Percentiles rank a stretch among this genome's conserved stretches.
Conservation (phyloP, 805 yeast species). For the Cyberlindnera euphorbiiphila region DNA sequence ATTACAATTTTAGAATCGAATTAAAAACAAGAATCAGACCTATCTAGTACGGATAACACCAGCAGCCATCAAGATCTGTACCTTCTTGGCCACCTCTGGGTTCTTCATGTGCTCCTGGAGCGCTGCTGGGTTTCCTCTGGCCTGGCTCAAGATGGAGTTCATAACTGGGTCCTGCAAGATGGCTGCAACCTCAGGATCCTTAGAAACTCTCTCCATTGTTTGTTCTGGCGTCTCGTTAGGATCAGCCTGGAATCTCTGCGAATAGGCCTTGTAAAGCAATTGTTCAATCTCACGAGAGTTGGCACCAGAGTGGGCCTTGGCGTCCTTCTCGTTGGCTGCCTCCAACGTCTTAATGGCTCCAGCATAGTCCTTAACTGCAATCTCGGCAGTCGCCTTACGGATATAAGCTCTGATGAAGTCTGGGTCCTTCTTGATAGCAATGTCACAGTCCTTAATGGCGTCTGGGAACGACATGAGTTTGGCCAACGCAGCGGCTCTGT, state of each 20-base stretch:
- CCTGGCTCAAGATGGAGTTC: slow-evolving; percentile 93
- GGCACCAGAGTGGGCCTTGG: slow-evolving; percentile 55
- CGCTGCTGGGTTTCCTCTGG: slow-evolving; percentile 93
- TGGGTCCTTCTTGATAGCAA: slow-evolving; percentile 86
- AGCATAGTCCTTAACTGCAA: slow-evolving; percentile 84
- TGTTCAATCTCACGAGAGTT: slow-evolving; percentile 76
- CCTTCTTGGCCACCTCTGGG: slow-evolving; percentile 86
- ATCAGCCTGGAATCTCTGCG: slow-evolving; percentile 74
- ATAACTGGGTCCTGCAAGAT: slow-evolving; percentile 93
- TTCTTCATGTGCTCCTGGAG: slow-evolving; percentile 96
- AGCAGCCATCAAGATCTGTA: slow-evolving; percentile 87
- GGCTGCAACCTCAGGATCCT: slow-evolving; percentile 91
- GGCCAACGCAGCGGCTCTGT: slow-evolving; percentile 95
- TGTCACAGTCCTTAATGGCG: slow-evolving; percentile 87
- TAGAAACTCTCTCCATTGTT: slow-evolving; percentile 82
- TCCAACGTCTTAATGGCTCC: slow-evolving; percentile 78
- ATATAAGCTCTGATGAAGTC: slow-evolving; percentile 89
- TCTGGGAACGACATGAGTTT: slow-evolving; percentile 97
- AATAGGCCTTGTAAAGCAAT: slow-evolving; percentile 69
- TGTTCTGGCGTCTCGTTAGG: slow-evolving; percentile 88
- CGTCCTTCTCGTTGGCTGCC: slow-evolving; percentile 72
- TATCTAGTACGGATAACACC: slow-evolving; percentile 89
- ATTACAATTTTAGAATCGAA: background rate
- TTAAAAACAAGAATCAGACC: too few relatives aligned
- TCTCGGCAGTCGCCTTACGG: slow-evolving; percentile 92